Base-by-base conservation (phyloP, 139 green algal species). In the Chlamydomonas applanata region DNA sequence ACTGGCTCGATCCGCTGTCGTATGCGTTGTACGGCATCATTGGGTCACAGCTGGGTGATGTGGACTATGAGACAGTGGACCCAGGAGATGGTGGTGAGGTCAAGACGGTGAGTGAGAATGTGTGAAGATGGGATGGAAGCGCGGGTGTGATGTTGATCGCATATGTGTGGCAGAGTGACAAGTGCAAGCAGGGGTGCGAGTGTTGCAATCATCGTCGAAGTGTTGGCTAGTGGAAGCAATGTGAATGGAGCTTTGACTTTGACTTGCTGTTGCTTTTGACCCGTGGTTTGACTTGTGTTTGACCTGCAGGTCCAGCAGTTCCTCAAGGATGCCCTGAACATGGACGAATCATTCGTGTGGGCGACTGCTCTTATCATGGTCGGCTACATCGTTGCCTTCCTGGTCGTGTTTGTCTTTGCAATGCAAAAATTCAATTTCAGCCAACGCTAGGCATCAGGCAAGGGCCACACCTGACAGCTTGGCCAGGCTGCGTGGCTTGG, bases 301-400 rank as follows among this genome's bases (percentile, higher is more conserved):
- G 9, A 5, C 53, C 53, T 61, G 36, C 59, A 66, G 59, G 64
- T 82, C 1, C 22, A 62, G 22, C 20, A 34, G 14, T 82, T 71
- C 63, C 19, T 82, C 0, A 0, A 60, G 40, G 63, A 82, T 13
- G 59, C 33, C 2, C 69, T 76, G 29, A 40, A 19, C 44, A 78
- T 75, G 69, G 45, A 78, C 60, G 71, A 80, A 27, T n/a, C 33
- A 56, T 76, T 80, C 56, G 59, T 71, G 19, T 68, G 75, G 54
- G 65, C 59, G 56, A 63, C 33, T 2, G 35, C 35, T 13, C 13
- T 33, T 5, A 70, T 70, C 33, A 32, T 70, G 33, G 63, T 73
- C 36, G 75, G 60, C 36, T 72, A 75, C 44, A 80, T 75, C 44
- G 25, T 80, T 29, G n/a, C 70, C 14, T 75, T 72, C 59, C 34